Evolutionary conservation across 139 green algal genomes (phyloP).

Genomic region (Pycnococcus provasolii): DNA sequence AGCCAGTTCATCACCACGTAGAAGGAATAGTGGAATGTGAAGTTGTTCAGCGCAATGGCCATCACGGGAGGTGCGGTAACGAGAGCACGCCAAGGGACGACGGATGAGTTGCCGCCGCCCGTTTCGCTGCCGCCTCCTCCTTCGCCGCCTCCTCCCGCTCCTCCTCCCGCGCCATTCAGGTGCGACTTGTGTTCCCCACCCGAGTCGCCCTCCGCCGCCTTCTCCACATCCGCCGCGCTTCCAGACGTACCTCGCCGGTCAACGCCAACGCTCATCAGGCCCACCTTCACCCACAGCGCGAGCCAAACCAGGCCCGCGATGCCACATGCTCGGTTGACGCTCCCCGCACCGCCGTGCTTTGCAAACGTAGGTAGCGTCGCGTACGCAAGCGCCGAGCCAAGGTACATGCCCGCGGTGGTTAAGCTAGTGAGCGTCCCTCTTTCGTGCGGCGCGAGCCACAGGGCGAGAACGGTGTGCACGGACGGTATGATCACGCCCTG

Average conservation of each 20-base stretch:
- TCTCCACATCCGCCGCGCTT: not conserved
- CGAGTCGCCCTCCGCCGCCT: not conserved
- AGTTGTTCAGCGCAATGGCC: constrained; percentile 96
- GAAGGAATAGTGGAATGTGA: constrained; percentile 96
- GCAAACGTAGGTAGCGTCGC: constrained; percentile 65
- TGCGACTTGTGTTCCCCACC: not conserved
- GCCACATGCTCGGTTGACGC: constrained; percentile 57
- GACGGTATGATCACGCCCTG: constrained; percentile 91
- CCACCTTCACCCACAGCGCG: constrained; percentile 33
- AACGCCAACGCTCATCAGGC: no score
- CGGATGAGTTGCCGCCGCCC: not conserved
- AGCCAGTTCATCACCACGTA: constrained; percentile 99
- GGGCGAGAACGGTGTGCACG: constrained; percentile 84
- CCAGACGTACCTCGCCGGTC: no score
- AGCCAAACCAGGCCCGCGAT: constrained; percentile 65
- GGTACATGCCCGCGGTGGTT: constrained; percentile 95
- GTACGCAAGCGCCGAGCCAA: constrained; percentile 83
- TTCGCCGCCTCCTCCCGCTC: not conserved
- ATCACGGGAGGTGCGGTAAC: constrained; percentile 64
- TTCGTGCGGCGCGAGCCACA: constrained; percentile 82
- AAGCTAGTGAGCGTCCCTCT: constrained; percentile 70
- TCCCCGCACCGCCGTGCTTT: constrained; percentile 36
- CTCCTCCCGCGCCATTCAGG: not conserved
- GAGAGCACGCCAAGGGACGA: constrained; percentile 58
- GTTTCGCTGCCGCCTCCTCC: constrained; percentile 20